These are phyloP conservation scores for Blastobotrys persicus DNA, from an alignment of 1,139 yeast genomes.

Conservation along the genomic window DNA sequence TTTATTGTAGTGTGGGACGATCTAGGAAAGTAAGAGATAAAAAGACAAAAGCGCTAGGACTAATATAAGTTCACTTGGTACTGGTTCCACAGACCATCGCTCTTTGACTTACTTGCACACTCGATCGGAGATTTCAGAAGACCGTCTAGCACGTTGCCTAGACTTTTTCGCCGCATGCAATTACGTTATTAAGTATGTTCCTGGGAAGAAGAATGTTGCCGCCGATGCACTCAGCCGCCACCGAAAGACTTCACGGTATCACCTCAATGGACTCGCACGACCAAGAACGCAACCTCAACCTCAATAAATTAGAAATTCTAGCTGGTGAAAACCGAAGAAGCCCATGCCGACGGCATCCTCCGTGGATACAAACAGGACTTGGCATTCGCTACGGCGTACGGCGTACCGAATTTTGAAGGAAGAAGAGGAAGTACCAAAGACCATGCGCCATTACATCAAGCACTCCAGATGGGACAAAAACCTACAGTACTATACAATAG, in stretches of 20 bases:
- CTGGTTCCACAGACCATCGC: constrained; percentile 14
- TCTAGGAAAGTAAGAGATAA: background rate
- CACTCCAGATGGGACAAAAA: no score
- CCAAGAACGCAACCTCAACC: background rate
- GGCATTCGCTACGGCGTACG: background rate
- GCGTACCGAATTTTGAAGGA: background rate
- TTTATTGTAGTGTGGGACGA: background rate
- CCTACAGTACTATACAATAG: no score
- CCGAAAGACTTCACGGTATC: background rate
- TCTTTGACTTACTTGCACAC: background rate
- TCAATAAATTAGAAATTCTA: background rate
- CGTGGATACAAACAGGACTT: background rate
- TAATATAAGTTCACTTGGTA: no score
- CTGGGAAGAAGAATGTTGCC: background rate
- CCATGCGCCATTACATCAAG: no score
- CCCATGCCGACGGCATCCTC: background rate
- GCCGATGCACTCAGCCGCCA: constrained; percentile 8
- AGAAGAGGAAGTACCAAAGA: no score
- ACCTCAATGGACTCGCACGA: background rate
- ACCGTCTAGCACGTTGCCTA: constrained; percentile 4
- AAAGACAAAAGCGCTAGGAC: background rate
- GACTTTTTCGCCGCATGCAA: constrained; percentile 2
- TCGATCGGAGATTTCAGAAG: background rate
- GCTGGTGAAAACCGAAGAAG: background rate
- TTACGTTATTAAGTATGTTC: background rate